phyloP scores from a whole-genome alignment of 805 yeast genomes.

The Metschnikowia vanudenii region DNA sequence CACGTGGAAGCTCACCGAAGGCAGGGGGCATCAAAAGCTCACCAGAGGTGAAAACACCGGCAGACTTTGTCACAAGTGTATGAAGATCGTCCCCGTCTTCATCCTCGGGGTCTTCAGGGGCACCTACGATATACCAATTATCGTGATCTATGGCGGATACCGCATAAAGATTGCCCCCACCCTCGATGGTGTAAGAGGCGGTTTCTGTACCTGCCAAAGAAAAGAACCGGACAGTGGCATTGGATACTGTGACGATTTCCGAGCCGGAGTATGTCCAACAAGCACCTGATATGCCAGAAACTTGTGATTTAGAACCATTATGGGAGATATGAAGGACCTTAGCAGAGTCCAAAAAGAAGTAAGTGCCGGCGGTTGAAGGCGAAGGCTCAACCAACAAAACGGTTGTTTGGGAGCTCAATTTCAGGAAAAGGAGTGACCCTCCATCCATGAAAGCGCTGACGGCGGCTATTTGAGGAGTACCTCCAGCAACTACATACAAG shows the following conservation, averaged over 20 bases:
- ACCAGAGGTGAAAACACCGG: constrained; percentile 15
- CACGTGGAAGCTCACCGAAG: constrained; percentile 49
- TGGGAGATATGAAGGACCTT: constrained; percentile 17
- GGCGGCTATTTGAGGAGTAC: constrained; percentile 20
- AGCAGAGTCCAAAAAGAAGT: constrained; percentile 18
- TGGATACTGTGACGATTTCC: constrained; percentile 7
- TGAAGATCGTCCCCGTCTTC: constrained; percentile 16
- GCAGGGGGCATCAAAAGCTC: constrained; percentile 51
- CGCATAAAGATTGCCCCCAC: constrained; percentile 21
- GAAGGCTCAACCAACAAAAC: constrained; percentile 23
- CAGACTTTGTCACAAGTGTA: constrained; percentile 7
- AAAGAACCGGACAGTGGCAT: constrained; percentile 1
- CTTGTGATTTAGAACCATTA: neutral
- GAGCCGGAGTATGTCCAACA: constrained; percentile 12
- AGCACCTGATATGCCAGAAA: constrained; percentile 1
- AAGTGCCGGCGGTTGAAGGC: constrained; percentile 16
- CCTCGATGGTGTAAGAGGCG: constrained; percentile 7
- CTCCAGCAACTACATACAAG: constrained; percentile 27
- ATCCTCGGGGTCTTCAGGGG: constrained; percentile 7
- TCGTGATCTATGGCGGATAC: constrained; percentile 23
- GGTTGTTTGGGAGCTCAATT: neutral
- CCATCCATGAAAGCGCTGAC: constrained; percentile 8
- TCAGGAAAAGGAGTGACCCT: neutral
- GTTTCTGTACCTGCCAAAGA: constrained; percentile 2
- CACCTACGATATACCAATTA: constrained; percentile 15